Conservation (phyloP, 176 grass and related monocot species). For the Bothriochloa decipiens region DNA sequence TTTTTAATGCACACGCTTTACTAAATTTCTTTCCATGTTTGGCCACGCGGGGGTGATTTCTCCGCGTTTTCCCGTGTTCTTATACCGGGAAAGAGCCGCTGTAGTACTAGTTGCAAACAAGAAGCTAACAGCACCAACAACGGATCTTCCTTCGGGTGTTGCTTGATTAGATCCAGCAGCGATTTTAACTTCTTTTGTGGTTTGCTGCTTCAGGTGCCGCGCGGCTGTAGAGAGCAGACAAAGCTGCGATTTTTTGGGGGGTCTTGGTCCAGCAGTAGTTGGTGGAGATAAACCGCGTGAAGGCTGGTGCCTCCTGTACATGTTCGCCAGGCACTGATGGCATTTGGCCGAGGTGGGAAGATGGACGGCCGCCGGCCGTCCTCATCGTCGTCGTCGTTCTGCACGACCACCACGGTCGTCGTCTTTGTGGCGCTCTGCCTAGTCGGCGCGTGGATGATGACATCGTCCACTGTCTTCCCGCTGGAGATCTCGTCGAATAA, state of each 20-base stretch:
- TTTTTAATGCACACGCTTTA: conserved; percentile 30
- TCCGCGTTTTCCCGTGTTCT: neutral
- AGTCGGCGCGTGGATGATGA: conserved; percentile 93
- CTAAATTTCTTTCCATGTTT: conserved; percentile 34
- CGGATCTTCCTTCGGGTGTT: neutral
- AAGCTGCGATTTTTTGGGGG: conserved; percentile 14
- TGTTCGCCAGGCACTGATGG: conserved; percentile 60
- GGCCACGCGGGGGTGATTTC: neutral
- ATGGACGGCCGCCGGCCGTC: conserved; percentile 75
- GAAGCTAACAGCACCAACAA: neutral
- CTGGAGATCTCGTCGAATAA: conserved; percentile 50
- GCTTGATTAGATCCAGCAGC: conserved; percentile 20
- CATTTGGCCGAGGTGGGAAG: conserved; percentile 67
- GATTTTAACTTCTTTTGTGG: conserved; percentile 12
- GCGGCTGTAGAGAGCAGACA: neutral
- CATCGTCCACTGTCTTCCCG: conserved; percentile 75
- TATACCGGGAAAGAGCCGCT: conserved; percentile 22
- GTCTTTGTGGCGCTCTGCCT: conserved; percentile 83
- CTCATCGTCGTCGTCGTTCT: conserved; percentile 63
- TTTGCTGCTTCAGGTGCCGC: conserved; percentile 42
- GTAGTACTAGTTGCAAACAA: conserved; percentile 5
- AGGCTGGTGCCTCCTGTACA: conserved; percentile 7
- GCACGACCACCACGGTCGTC: conserved; percentile 73
- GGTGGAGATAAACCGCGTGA: conserved; percentile 29
- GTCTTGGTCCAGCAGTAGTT: conserved; percentile 12